Evolutionary conservation across 352 stramenopile species (phyloP).

Genomic region (Phytophthora fragariaefolia): DNA sequence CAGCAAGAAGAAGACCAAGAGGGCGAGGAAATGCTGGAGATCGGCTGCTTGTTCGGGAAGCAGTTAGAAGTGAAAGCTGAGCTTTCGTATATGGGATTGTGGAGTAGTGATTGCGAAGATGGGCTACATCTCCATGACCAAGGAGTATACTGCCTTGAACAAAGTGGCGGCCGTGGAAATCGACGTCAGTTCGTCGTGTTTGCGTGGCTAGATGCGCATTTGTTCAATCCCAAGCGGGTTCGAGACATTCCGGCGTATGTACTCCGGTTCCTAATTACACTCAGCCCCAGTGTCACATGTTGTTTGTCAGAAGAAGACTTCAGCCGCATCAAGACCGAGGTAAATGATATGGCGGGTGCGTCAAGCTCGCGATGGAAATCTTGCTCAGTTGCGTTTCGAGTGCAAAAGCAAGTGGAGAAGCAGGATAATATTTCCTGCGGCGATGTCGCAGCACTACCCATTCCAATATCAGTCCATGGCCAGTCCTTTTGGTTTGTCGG

Average conservation of each 20-base stretch:
- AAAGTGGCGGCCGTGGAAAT: neutral
- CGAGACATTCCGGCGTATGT: conserved; percentile 69
- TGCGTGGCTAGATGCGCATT: conserved; percentile 44
- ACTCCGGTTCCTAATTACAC: conserved; percentile 47
- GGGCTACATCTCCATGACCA: conserved; percentile 40
- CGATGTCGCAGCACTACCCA: neutral
- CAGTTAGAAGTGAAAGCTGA: conserved; percentile 56
- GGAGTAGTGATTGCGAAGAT: conserved; percentile 39
- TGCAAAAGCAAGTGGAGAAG: conserved; percentile 50
- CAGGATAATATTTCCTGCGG: conserved; percentile 41
- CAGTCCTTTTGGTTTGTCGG: conserved; percentile 20
- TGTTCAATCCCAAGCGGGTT: conserved; percentile 47
- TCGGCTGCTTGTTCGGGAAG: conserved; percentile 64
- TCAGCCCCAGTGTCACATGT: conserved; percentile 34
- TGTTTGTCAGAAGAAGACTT: conserved; percentile 32
- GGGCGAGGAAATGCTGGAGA: conserved; percentile 25
- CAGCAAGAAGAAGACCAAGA: neutral
- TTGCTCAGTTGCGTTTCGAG: conserved; percentile 42
- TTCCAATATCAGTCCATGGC: conserved; percentile 5
- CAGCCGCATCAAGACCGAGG: conserved; percentile 17
- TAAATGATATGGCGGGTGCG: conserved; percentile 4
- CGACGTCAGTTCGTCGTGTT: conserved; percentile 52
- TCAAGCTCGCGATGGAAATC: conserved; percentile 25
- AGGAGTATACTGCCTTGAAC: conserved; percentile 57
- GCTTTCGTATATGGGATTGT: conserved; percentile 43